These are phyloP conservation scores for Pinus albicaulis DNA, from an alignment of 75 land plant species.

Conservation along the genomic window DNA sequence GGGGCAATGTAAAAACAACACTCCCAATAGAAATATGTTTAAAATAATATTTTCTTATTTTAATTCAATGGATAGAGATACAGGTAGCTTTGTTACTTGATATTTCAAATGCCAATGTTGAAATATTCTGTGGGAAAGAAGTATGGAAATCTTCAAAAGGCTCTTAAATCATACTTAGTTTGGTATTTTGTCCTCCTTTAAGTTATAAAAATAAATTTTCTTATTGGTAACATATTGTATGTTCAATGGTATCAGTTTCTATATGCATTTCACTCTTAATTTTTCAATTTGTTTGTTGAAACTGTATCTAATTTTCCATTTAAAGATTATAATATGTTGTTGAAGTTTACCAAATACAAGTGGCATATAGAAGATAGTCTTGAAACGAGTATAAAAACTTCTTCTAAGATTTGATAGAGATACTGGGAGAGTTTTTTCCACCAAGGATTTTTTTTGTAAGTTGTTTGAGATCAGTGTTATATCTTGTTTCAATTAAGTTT, in stretches of 20 bases:
- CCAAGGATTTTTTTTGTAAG: too few relatives aligned
- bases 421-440: not conserved
- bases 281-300: not conserved
- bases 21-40: not conserved
- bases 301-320: not conserved
- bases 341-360: not conserved
- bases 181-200: not conserved
- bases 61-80: constrained; percentile 58
- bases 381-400: not conserved
- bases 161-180: constrained; percentile 77
- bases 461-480: too few relatives aligned
- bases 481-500: too few relatives aligned
- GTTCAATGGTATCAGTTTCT: not conserved
- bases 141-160: constrained; percentile 60
- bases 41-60: not conserved
- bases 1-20: not conserved
- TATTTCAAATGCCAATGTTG: constrained; percentile 91
- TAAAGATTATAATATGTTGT: not conserved
- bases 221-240: not conserved
- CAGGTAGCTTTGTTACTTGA: constrained; percentile 74
- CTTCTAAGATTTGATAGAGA: not conserved
- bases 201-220: not conserved
- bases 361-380: not conserved
- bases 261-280: not conserved
- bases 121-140: constrained; percentile 74